Conservation (phyloP, 345 rosid species). For the Gossypium raimondii region DNA sequence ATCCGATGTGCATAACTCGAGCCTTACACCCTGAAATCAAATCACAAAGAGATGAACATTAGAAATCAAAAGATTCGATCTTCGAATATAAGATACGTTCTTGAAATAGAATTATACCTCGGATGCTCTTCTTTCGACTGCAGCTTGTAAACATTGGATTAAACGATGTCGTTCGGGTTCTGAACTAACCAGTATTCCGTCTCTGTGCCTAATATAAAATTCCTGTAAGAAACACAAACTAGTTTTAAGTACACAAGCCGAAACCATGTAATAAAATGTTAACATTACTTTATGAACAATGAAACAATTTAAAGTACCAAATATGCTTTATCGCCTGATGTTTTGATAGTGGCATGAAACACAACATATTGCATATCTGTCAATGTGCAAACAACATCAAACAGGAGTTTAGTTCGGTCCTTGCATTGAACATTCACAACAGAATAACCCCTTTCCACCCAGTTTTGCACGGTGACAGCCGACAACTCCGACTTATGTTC, state of each 20-base stretch:
- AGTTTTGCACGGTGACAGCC: slow-evolving; percentile 82
- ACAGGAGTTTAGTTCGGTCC: slow-evolving; percentile 76
- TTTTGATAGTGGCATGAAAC: slow-evolving; percentile 75
- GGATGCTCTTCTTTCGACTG: slow-evolving; percentile 78
- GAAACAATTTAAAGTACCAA: slow-evolving; percentile 41
- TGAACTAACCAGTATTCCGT: slow-evolving; percentile 88
- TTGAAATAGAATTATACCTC: slow-evolving; percentile 36
- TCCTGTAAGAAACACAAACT: slow-evolving; percentile 41
- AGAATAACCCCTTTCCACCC: slow-evolving; percentile 79
- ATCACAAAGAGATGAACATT: slow-evolving; percentile 4
- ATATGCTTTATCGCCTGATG: slow-evolving; percentile 54
- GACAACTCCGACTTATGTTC: slow-evolving; percentile 37
- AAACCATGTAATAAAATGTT: background rate
- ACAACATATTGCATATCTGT: slow-evolving; percentile 95
- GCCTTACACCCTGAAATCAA: slow-evolving; percentile 66
- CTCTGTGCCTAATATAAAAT: slow-evolving; percentile 75
- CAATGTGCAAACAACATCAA: slow-evolving; percentile 89
- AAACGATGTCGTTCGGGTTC: slow-evolving; percentile 93
- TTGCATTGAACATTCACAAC: slow-evolving; percentile 86
- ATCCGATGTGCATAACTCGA: slow-evolving; percentile 60
- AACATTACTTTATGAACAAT: background rate
- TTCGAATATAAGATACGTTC: background rate
- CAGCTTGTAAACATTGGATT: slow-evolving; percentile 81
- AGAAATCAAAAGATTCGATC: background rate
- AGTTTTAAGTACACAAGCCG: slow-evolving; percentile 10